Evolutionary conservation across 2,329 filamentous ascomycete genomes (phyloP).

Genomic region (Microsporum ferrugineum): DNA sequence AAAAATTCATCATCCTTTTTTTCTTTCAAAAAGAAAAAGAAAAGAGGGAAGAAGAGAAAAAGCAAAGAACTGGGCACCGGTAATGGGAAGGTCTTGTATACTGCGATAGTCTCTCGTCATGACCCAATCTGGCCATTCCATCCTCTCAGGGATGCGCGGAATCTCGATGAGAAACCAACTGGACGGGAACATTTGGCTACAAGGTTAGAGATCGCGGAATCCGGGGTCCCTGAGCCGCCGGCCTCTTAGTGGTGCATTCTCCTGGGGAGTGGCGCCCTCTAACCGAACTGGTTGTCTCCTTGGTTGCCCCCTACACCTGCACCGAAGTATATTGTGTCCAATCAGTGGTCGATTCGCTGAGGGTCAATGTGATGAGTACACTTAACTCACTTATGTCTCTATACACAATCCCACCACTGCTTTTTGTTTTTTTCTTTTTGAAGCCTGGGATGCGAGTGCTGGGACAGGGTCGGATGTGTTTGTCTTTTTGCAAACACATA

Average conservation of each 20-base stretch:
- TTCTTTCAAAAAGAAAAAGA: background rate
- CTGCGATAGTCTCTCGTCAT: background rate
- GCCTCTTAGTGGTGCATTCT: constrained; percentile 7
- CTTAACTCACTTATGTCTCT: no score
- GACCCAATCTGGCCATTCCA: constrained; percentile 2
- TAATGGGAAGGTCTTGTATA: background rate
- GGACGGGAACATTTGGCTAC: constrained; percentile 7
- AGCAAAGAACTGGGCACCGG: background rate
- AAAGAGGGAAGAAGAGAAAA: background rate
- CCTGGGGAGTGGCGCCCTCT: background rate
- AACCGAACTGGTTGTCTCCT: background rate
- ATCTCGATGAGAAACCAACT: constrained; percentile 6
- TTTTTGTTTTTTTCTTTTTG: no score
- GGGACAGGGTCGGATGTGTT: background rate
- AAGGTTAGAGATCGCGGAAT: constrained; percentile 10
- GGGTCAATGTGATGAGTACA: background rate
- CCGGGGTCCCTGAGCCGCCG: constrained; percentile 10
- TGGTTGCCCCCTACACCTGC: background rate
- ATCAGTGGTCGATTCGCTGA: background rate
- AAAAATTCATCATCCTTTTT: background rate
- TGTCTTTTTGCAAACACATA: background rate
- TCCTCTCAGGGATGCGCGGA: background rate
- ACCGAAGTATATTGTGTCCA: background rate
- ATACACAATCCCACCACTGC: no score
- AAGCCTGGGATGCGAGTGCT: no score